Conservation (phyloP, 2,329 filamentous ascomycete genomes). For the Macroventuria anomochaeta region DNA sequence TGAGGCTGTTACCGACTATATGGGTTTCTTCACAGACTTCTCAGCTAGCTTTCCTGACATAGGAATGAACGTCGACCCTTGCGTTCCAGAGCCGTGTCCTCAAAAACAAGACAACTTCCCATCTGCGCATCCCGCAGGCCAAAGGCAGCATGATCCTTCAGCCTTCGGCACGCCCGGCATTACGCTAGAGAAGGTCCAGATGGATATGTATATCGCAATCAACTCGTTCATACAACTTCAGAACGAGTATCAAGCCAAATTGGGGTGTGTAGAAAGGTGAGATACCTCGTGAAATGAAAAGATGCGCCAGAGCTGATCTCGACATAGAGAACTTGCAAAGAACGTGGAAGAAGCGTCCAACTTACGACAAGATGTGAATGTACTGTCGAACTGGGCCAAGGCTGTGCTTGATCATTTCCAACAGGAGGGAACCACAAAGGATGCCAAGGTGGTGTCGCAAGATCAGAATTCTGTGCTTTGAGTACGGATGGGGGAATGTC, state of each 20-base stretch:
- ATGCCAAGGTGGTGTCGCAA: not conserved
- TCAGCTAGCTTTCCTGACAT: not conserved
- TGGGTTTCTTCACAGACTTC: not conserved
- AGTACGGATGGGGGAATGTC: not conserved
- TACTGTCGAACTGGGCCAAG: not conserved
- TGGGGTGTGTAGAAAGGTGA: not conserved
- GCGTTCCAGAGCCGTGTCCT: not conserved
- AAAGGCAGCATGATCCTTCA: too few species aligned
- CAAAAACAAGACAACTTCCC: not conserved
- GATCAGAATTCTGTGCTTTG: not conserved
- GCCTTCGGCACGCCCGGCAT: not conserved
- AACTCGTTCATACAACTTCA: not conserved
- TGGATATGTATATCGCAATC: not conserved
- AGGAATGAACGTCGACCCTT: not conserved
- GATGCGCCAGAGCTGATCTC: too few species aligned
- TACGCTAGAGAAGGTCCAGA: not conserved
- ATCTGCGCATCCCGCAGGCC: too few species aligned
- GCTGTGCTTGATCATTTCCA: slow-evolving; percentile 1
- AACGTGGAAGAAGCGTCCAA: not conserved
- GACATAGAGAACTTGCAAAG: not conserved
- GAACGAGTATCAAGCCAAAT: not conserved
- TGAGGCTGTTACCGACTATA: not conserved
- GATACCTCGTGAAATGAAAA: too few species aligned
- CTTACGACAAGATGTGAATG: slow-evolving; percentile 5
- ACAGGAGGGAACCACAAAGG: not conserved